A percentile compares a stretch with the other conserved stretches of the same genome.
Evolutionary conservation across 1,284 basidiomycete species (phyloP).

Genomic region (Cryptococcus sp.): DNA sequence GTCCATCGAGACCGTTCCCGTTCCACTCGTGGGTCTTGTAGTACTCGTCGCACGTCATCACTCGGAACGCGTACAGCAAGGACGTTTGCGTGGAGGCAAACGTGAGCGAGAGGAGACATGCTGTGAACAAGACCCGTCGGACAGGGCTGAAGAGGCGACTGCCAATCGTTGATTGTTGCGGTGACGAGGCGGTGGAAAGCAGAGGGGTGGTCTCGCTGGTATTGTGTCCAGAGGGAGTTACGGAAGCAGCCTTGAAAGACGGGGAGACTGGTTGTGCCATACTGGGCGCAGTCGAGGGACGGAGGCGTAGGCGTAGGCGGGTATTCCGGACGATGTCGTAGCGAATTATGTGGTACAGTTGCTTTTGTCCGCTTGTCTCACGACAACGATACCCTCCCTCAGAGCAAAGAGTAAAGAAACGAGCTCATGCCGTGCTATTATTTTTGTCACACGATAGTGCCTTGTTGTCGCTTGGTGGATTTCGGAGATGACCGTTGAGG

Average conservation of each 20-base stretch:
- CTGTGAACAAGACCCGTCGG: constrained; percentile 39
- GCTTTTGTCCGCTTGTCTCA: too few species aligned
- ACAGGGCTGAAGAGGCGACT: constrained; percentile 31
- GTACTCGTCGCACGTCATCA: constrained; percentile 50
- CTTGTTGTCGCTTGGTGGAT: too few species aligned
- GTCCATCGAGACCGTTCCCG: constrained; percentile 1
- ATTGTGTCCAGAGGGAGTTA: background rate
- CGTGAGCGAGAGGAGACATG: constrained; percentile 39
- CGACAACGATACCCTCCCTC: too few species aligned
- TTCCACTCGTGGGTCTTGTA: constrained; percentile 33
- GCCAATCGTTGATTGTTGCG: background rate
- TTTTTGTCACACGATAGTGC: too few species aligned
- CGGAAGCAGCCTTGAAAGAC: background rate
- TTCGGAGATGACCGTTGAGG: too few species aligned
- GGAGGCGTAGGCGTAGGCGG: background rate
- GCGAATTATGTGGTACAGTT: too few species aligned
- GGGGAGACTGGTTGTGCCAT: background rate
- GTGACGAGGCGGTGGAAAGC: background rate
- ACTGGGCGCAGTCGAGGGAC: background rate
- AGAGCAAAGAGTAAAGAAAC: too few species aligned
- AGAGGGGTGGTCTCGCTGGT: constrained; percentile 8
- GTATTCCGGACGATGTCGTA: background rate
- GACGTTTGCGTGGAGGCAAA: constrained; percentile 49
- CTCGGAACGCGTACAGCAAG: constrained; percentile 47
- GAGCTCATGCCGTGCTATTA: too few species aligned